These are phyloP conservation scores for Dendrobium catenatum DNA, from an alignment of 106 monocot species.

Conservation along the genomic window DNA sequence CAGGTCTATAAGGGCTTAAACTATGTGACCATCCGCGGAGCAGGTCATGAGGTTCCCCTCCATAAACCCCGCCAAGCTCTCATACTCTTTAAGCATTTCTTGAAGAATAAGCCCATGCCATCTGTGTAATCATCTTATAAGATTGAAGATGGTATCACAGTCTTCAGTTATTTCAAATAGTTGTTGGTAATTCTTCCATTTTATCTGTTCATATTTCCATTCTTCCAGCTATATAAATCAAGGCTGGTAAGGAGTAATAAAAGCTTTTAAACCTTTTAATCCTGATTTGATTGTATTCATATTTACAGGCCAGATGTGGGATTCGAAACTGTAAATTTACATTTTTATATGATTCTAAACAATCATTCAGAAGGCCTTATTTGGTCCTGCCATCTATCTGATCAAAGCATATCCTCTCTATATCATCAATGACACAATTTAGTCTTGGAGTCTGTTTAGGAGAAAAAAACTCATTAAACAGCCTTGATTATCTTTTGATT, in stretches of 20 bases:
- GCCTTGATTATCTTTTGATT: too few species aligned
- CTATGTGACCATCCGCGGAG: slow-evolving; percentile 66
- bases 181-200: neutral
- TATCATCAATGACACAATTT: too few species aligned
- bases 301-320: neutral
- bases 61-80: slow-evolving; percentile 72
- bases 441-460: too few species aligned
- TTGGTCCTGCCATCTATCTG: too few species aligned
- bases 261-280: neutral
- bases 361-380: neutral
- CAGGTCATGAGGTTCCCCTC: slow-evolving; percentile 94
- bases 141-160: neutral
- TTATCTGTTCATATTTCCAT: neutral
- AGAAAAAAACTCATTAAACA: too few species aligned
- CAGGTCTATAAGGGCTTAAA: slow-evolving; percentile 82
- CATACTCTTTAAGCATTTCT: slow-evolving; percentile 80
- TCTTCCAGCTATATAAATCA: neutral
- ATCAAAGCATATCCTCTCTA: too few species aligned
- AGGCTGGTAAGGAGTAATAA: neutral
- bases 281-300: neutral
- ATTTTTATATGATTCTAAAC: neutral
- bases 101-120: slow-evolving; percentile 70
- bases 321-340: neutral
- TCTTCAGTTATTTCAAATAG: neutral
- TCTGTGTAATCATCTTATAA: neutral